These are phyloP conservation scores for Debaryomyces robertsiae DNA, from an alignment of 1,139 yeast species.

Conservation along the genomic window DNA sequence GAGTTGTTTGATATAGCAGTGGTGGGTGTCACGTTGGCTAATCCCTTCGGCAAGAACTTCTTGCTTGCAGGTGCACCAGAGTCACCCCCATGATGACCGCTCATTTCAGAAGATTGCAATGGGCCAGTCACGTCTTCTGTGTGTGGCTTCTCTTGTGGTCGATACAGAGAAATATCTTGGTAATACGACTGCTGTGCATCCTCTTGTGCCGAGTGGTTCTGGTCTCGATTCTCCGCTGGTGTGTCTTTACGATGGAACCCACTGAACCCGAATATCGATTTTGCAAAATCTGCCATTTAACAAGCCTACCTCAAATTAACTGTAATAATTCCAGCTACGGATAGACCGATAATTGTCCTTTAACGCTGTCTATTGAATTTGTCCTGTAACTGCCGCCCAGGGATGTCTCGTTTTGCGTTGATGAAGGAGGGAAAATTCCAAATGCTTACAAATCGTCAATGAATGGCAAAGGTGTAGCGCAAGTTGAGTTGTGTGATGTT, in stretches of 20 bases:
- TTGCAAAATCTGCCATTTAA: slow-evolving; percentile 64
- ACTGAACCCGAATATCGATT: slow-evolving; percentile 60
- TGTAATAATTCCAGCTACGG: neutral
- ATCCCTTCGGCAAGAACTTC: slow-evolving; percentile 41
- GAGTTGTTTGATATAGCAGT: slow-evolving; percentile 66
- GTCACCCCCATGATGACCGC: slow-evolving; percentile 5
- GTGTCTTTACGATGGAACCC: slow-evolving; percentile 42
- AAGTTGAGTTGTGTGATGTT: too few species aligned
- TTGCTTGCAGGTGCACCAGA: slow-evolving; percentile 6
- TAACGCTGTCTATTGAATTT: too few species aligned
- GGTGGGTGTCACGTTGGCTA: slow-evolving; percentile 52
- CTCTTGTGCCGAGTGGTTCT: slow-evolving; percentile 14
- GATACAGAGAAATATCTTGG: slow-evolving; percentile 8
- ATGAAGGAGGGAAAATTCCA: neutral
- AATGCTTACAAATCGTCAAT: too few species aligned
- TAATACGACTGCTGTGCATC: slow-evolving; percentile 11
- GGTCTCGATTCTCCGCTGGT: slow-evolving; percentile 17
- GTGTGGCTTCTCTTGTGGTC: slow-evolving; percentile 7
- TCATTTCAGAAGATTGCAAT: slow-evolving; percentile 2
- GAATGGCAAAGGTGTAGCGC: too few species aligned
- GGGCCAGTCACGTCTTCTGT: slow-evolving; percentile 5
- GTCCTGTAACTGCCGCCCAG: too few species aligned
- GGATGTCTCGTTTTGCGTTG: neutral
- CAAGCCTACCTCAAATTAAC: neutral
- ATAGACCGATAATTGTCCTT: neutral